Percentiles rank a stretch among this genome's conserved stretches.
Evolutionary conservation across 139 green algal species (phyloP).

Genomic region (Tetradesmus obliquus): DNA sequence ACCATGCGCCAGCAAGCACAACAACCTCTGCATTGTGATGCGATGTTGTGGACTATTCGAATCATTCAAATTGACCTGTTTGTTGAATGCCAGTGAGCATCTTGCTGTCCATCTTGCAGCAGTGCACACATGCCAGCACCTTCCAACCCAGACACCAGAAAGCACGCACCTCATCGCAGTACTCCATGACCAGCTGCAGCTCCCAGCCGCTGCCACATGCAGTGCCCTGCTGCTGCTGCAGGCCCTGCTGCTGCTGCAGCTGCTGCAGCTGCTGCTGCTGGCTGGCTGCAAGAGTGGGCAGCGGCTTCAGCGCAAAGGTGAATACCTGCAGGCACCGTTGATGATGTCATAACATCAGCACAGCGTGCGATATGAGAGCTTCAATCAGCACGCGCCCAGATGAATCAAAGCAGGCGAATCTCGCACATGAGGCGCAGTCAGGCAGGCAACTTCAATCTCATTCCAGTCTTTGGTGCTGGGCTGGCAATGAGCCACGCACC

Average conservation of each 20-base stretch:
- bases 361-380: neutral
- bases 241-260: constrained; percentile 1
- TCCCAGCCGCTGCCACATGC: constrained; percentile 20
- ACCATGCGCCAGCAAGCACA: too few species aligned
- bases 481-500: neutral
- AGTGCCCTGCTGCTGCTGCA: neutral
- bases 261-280: constrained; percentile 40
- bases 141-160: neutral
- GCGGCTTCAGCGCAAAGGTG: constrained; percentile 29
- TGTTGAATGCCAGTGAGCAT: too few species aligned
- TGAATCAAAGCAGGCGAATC: too few species aligned
- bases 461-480: too few species aligned
- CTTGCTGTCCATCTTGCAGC: too few species aligned
- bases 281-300: neutral
- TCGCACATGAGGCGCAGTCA: too few species aligned
- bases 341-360: neutral
- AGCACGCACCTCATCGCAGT: constrained; percentile 31
- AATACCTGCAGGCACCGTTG: constrained; percentile 13
- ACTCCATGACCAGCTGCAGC: constrained; percentile 42
- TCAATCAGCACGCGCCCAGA: neutral
- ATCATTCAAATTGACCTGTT: too few species aligned
- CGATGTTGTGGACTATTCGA: too few species aligned
- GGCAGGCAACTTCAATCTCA: too few species aligned
- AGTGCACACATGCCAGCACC: neutral
- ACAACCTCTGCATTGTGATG: too few species aligned